Conservation (phyloP, 23 red algal genomes). For the Cyanidiococcus yangmingshanensis region DNA sequence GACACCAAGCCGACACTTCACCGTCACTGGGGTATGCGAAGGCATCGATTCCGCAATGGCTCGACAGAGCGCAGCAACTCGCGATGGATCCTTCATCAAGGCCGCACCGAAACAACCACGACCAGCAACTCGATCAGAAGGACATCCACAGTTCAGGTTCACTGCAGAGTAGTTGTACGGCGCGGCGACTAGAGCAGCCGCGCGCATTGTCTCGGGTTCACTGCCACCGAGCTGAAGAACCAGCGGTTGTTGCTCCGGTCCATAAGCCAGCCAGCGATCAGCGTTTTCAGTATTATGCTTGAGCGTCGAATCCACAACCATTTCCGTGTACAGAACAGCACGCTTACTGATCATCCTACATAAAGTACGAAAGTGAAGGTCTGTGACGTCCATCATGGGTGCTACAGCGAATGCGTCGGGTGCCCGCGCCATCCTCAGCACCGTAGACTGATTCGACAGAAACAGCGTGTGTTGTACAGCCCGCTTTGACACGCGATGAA, state of each 20-base stretch:
- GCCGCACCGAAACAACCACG: conserved; percentile 90
- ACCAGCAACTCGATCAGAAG: conserved; percentile 55
- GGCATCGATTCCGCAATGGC: conserved; percentile 29
- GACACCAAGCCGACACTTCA: conserved; percentile 94
- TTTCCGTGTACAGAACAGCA: conserved; percentile 89
- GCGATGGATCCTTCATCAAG: conserved; percentile 46
- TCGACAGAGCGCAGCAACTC: conserved; percentile 40
- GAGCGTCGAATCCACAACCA: conserved; percentile 86
- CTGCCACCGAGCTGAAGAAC: conserved; percentile 80
- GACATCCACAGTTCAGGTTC: conserved; percentile 97
- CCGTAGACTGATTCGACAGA: neutral
- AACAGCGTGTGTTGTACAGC: too few species aligned
- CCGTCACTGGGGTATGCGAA: conserved; percentile 39
- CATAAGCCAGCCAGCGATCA: conserved; percentile 24
- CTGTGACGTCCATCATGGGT: conserved; percentile 99
- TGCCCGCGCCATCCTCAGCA: neutral
- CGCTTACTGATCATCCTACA: conserved; percentile 49
- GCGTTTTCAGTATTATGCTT: conserved; percentile 46
- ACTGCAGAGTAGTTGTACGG: conserved; percentile 51
- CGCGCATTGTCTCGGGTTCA: conserved; percentile 40
- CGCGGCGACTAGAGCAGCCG: conserved; percentile 46
- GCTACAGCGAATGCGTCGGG: conserved; percentile 50
- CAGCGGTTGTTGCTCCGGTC: conserved; percentile 35
- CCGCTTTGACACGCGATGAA: too few species aligned
- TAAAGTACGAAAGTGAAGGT: conserved; percentile 73